Base-by-base conservation (phyloP, 148 eudicot species). In the Simmondsia chinensis region DNA sequence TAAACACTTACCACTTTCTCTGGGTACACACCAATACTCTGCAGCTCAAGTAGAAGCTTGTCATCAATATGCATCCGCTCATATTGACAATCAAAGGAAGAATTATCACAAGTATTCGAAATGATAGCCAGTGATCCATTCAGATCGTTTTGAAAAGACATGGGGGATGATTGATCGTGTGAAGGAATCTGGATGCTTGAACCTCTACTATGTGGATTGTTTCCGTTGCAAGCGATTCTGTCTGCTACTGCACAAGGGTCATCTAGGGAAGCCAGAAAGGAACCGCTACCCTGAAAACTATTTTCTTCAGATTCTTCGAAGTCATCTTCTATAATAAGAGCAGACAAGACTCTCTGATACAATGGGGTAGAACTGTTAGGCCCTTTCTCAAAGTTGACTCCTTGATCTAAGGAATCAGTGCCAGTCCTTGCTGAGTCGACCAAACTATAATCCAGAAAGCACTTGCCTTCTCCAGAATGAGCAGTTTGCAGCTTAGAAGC, bases 1-100 rank as follows among this genome's bases (percentile, higher is more conserved):
- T n/a, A n/a, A n/a, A n/a, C n/a, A n/a, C n/a, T n/a, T 77, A 88
- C 96, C 94, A 88, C 89, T 11, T 67, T 42, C 24, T 88, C 94
- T 28, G 76, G 63, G 60, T 64, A 60, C 52, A 88, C 46, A 55
- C 91, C 96, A 58, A 88, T 51, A 51, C 83, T 80, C 73, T 80
- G 94, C 61, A 88, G 69, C 78, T 88, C 96, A 40, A 70, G 63
- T 56, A 80, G 43, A 24, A 88, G 70, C 57, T 75, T 83, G 23
- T 80, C 91, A 21, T 80, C 77, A 41, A 75, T 20, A 56, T 56
- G 48, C 79, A 75, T 63, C 34, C 73, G 73, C 39, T 65, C 89
- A 73, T 83, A 80, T 56, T 58, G 74, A 32, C 56, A 68, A 50
- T 68, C 79, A 13, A 44, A 59, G 15, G 76, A 52, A 68, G 79